These are phyloP conservation scores for Radiomyces spectabilis DNA, from an alignment of 192 early-diverging fungal genomes.

Conservation along the genomic window DNA sequence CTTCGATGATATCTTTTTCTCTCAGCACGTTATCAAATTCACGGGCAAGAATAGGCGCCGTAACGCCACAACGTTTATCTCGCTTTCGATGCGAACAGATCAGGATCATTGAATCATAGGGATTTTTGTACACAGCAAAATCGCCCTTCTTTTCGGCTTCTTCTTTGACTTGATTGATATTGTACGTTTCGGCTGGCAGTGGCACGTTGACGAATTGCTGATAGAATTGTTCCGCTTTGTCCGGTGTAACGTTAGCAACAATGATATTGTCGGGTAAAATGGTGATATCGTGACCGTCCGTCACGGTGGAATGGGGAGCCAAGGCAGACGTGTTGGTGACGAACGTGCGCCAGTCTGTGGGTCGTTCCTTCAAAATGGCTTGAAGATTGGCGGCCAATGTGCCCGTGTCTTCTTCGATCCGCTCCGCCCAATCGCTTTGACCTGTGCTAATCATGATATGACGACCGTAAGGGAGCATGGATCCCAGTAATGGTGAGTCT, in stretches of 20 bases:
- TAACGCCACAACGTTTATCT: slow-evolving; percentile 51
- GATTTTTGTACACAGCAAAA: slow-evolving; percentile 25
- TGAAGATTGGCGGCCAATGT: slow-evolving; percentile 32
- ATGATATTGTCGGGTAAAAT: slow-evolving; percentile 49
- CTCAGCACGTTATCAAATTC: slow-evolving; percentile 42
- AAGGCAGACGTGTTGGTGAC: slow-evolving; percentile 39
- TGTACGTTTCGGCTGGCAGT: slow-evolving; percentile 4
- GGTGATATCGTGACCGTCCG: slow-evolving; percentile 27
- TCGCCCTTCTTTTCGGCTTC: slow-evolving; percentile 6
- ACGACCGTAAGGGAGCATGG: slow-evolving; percentile 44
- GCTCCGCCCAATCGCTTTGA: slow-evolving; percentile 35
- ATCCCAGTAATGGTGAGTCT: slow-evolving; percentile 29
- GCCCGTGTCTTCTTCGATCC: slow-evolving; percentile 42
- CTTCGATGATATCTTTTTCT: slow-evolving; percentile 37
- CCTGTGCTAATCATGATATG: slow-evolving; percentile 53
- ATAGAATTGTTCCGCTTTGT: slow-evolving; percentile 35
- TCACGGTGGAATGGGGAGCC: slow-evolving; percentile 18
- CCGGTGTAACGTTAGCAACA: slow-evolving; percentile 36
- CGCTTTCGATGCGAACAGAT: slow-evolving; percentile 51
- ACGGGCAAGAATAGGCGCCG: slow-evolving; percentile 39
- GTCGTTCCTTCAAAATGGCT: background rate
- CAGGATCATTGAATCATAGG: slow-evolving; percentile 36
- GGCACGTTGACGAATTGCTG: slow-evolving; percentile 27
- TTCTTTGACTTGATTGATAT: background rate
- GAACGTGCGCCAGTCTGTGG: slow-evolving; percentile 24